Percentiles rank a stretch among this genome's conserved stretches.
These are phyloP conservation scores for Septoria linicola DNA, from an alignment of 2,329 filamentous ascomycete genomes.

Conservation along the genomic window DNA sequence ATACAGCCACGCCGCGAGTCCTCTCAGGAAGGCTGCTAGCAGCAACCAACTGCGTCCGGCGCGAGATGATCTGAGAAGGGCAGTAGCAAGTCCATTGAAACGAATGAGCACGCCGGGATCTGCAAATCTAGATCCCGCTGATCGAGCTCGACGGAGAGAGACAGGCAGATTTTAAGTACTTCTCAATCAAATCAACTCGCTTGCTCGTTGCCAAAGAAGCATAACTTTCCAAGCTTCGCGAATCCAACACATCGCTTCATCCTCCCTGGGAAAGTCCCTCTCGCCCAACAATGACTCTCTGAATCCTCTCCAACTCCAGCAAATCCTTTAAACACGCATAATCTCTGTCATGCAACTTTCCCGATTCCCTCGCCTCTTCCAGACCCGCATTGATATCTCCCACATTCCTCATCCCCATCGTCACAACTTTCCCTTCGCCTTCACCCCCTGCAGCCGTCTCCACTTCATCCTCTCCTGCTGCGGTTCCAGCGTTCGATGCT, in stretches of 20 bases:
- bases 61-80: slow-evolving; percentile 25
- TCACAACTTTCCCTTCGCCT: too few relatives aligned
- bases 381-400: neutral
- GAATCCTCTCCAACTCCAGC: neutral
- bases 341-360: neutral
- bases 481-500: too few relatives aligned
- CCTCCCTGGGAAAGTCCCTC: too few relatives aligned
- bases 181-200: too few relatives aligned
- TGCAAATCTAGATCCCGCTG: slow-evolving; percentile 19
- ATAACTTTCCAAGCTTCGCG: too few relatives aligned
- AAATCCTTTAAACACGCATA: slow-evolving; percentile 8
- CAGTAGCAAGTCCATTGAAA: slow-evolving; percentile 45
- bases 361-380: neutral
- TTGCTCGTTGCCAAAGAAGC: too few relatives aligned
- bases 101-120: slow-evolving; percentile 42
- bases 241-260: too few relatives aligned
- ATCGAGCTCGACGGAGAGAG: slow-evolving; percentile 28
- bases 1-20: slow-evolving; percentile 76
- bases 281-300: slow-evolving; percentile 4
- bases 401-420: neutral
- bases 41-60: slow-evolving; percentile 49
- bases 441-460: too few relatives aligned
- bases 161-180: slow-evolving; percentile 31
- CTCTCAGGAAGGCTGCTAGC: slow-evolving; percentile 74
- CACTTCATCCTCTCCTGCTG: too few relatives aligned